Conservation (phyloP, 441 rosid species). For the Eruca vesicaria region DNA sequence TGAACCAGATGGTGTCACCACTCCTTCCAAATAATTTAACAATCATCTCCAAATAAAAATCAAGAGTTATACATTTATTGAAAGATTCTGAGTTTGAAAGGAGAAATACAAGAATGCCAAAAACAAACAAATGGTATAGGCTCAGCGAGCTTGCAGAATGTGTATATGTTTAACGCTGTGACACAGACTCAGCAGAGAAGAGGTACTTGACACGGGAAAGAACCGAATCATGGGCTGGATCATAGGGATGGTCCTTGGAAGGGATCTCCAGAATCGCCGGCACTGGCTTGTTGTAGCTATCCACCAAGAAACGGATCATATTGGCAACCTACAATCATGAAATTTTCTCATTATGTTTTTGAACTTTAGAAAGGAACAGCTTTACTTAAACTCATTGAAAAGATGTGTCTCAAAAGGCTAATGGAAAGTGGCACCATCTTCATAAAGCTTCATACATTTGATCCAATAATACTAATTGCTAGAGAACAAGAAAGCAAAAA, state of each 20-base stretch:
- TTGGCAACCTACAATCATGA: conserved; percentile 70
- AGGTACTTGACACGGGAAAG: conserved; percentile 95
- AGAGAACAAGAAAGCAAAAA: conserved; percentile 7
- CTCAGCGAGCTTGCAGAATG: conserved; percentile 25
- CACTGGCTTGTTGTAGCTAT: conserved; percentile 83
- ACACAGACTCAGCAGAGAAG: conserved; percentile 83
- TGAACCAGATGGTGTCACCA: conserved; percentile 19
- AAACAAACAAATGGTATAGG: conserved; percentile 33
- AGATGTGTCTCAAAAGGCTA: neutral
- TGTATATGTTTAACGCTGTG: conserved; percentile 56
- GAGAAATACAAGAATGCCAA: conserved; percentile 29
- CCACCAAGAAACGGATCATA: conserved; percentile 89
- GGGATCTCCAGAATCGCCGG: conserved; percentile 97
- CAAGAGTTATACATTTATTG: conserved; percentile 32
- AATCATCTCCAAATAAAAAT: conserved; percentile 23
- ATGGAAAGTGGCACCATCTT: conserved; percentile 1
- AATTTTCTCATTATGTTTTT: conserved; percentile 6
- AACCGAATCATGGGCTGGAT: conserved; percentile 87
- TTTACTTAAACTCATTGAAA: neutral
- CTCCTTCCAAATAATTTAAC: conserved; percentile 6
- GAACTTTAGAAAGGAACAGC: neutral
- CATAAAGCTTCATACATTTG: neutral
- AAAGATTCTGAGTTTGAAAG: neutral
- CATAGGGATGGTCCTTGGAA: conserved; percentile 93
- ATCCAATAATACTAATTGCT: conserved; percentile 6